A percentile compares a stretch with the other conserved stretches of the same genome.
phyloP scores from a whole-genome alignment of 331 rosid species.

The Pyrus hybrid region DNA sequence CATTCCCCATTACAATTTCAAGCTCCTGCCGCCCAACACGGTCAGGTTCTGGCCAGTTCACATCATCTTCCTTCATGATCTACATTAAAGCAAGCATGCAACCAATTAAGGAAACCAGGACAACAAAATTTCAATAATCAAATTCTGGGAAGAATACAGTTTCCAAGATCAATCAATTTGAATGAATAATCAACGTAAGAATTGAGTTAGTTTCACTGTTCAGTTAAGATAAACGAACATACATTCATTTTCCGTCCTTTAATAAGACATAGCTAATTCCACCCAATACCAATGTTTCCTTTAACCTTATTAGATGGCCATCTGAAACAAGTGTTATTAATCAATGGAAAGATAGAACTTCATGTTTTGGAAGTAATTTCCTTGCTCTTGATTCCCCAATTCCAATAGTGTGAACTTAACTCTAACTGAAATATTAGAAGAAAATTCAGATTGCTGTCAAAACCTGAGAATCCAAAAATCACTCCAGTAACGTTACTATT shows the following conservation, averaged over 20 bases:
- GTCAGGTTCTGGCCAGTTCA: constrained; percentile 97
- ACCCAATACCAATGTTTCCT: neutral
- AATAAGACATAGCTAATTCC: neutral
- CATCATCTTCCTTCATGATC: constrained; percentile 97
- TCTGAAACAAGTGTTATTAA: neutral
- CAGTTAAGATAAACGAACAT: neutral
- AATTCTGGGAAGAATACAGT: neutral
- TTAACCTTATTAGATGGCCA: too few relatives aligned
- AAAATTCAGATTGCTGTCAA: neutral
- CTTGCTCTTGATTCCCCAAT: neutral
- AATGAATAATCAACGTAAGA: neutral
- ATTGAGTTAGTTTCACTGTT: neutral
- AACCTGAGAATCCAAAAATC: neutral
- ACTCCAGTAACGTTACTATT: neutral
- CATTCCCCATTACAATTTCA: constrained; percentile 97
- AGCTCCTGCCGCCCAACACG: constrained; percentile 94
- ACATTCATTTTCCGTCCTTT: neutral
- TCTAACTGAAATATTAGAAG: neutral
- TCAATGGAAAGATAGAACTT: neutral
- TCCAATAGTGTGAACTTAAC: neutral
- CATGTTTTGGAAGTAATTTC: neutral
- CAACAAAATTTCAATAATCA: neutral
- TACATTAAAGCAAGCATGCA: constrained; percentile 8
- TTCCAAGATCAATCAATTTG: neutral
- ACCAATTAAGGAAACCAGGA: neutral